Base-by-base conservation (phyloP, 2,329 filamentous ascomycete species). In the Curvularia lunata region DNA sequence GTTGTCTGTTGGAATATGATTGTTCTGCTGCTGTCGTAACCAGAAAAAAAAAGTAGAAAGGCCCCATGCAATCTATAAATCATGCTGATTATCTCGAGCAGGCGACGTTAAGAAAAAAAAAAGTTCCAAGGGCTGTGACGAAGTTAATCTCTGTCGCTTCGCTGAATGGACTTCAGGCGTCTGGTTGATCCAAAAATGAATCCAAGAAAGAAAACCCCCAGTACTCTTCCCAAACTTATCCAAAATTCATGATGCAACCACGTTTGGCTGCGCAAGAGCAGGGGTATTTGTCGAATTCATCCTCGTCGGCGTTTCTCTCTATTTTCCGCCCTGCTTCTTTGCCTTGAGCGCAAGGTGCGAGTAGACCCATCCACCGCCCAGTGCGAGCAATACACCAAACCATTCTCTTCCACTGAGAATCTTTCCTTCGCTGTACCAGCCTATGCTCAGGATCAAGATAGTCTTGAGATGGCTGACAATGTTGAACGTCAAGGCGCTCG, bases 361-460 rank as follows among this genome's bases (percentile, higher is more conserved):
- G 70, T 81, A 81, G 19, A 80, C 71, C 66, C 78, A 80, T 37
- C 78, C 79, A 27, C 79, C 79, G 12, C 79, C 77, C 7, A 81
- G 66, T 30, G 79, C 79, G 27, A 81, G 63, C n/a, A 78, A 52
- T 10, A 81, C 79, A 55, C 79, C 79, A n/a, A 77, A 65, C 56
- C 74, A 70, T 58, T 81, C 79, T 42, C 72, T 70, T 10, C 69
- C 52, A 43, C 72, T 78, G 28, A 80, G 67, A 10, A 75, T 65
- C 60, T 78, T 77, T 53, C 77, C 77, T 62, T 81, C 79, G 65
- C 75, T 79, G 54, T 80, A 75, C 79, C 79, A 81, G 10, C 79
- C 79, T 61, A 80, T 78, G 21, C 75, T 77, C 58, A 81, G 67
- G 49, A 81, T 81, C 32, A 80, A 73, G 30, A 81, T 79, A 16